Evolutionary conservation across 257 asterid species (phyloP).

Genomic region (Cinchona pubescens): DNA sequence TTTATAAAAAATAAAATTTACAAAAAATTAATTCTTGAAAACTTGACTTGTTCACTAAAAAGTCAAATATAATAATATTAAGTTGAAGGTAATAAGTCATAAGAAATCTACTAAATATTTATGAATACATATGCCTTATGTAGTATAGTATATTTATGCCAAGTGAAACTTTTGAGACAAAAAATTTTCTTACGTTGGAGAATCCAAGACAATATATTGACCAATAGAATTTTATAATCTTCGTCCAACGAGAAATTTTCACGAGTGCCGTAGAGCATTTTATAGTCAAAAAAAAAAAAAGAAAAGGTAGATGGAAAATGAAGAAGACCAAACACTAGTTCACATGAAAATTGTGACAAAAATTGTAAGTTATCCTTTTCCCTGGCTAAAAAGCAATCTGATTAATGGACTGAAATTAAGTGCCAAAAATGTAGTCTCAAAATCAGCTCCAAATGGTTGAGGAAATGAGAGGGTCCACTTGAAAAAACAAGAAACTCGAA

Average conservation of each 20-base stretch:
- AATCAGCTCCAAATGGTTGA: slow-evolving; percentile 29
- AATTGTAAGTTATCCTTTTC: background rate
- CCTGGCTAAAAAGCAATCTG: slow-evolving; percentile 10
- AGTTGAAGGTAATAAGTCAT: too few species aligned
- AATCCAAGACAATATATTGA: background rate
- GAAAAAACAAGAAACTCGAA: slow-evolving; percentile 33
- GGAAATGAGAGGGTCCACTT: slow-evolving; percentile 30
- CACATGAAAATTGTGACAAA: slow-evolving; percentile 2
- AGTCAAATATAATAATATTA: too few species aligned
- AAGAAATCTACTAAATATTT: too few species aligned
- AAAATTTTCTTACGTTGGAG: background rate
- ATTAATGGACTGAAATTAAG: slow-evolving; percentile 11
- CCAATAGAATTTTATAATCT: background rate
- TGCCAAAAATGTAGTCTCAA: slow-evolving; percentile 35
- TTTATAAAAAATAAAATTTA: too few species aligned
- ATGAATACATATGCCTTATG: too few species aligned
- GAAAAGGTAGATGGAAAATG: background rate
- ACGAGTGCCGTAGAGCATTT: background rate
- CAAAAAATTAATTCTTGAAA: too few species aligned
- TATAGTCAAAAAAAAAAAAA: background rate
- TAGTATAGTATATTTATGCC: too few species aligned
- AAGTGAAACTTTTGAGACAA: background rate
- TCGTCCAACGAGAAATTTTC: slow-evolving; percentile 7
- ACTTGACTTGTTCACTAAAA: too few species aligned
- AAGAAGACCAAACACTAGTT: slow-evolving; percentile 1